Conservation (phyloP, 2,329 filamentous ascomycete genomes). For the Plenodomus biglobosus region DNA sequence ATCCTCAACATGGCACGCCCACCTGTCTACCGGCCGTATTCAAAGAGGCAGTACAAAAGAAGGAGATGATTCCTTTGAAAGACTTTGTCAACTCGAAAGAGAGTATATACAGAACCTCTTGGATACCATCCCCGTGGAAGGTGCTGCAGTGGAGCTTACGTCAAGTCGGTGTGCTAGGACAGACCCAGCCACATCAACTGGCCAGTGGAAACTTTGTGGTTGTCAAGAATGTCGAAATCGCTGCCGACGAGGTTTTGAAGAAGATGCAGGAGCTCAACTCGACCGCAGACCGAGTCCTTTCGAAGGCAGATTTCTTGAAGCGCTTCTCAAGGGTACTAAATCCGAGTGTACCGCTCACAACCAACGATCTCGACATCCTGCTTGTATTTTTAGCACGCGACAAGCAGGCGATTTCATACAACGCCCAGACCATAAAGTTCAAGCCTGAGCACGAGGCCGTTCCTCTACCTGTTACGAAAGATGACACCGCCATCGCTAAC, state of each 20-base stretch:
- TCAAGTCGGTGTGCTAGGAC: constrained; percentile 62
- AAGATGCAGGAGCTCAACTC: constrained; percentile 40
- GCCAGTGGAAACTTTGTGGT: constrained; percentile 67
- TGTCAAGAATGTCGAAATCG: constrained; percentile 62
- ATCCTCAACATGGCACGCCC: constrained; percentile 76
- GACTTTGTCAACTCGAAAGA: constrained; percentile 67
- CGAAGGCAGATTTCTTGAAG: constrained; percentile 37
- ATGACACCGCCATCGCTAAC: constrained; percentile 80
- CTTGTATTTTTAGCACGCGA: constrained; percentile 57
- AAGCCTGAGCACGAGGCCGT: constrained; percentile 47
- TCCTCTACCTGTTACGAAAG: constrained; percentile 65
- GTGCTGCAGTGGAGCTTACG: constrained; percentile 75
- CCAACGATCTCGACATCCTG: constrained; percentile 73
- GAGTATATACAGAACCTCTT: constrained; percentile 71
- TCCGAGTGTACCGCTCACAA: constrained; percentile 30
- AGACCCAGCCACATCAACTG: constrained; percentile 56
- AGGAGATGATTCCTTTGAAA: constrained; percentile 68
- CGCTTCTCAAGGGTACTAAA: constrained; percentile 37
- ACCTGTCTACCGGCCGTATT: constrained; percentile 78
- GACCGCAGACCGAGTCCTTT: constrained; percentile 40
- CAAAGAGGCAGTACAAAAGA: constrained; percentile 69
- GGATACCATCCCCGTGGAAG: constrained; percentile 69
- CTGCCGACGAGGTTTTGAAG: constrained; percentile 46
- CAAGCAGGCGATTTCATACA: constrained; percentile 72
- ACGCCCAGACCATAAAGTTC: constrained; percentile 78